These are phyloP conservation scores for Udeniomyces megalosporus DNA, from an alignment of 768 basidiomycete genomes.

Conservation along the genomic window DNA sequence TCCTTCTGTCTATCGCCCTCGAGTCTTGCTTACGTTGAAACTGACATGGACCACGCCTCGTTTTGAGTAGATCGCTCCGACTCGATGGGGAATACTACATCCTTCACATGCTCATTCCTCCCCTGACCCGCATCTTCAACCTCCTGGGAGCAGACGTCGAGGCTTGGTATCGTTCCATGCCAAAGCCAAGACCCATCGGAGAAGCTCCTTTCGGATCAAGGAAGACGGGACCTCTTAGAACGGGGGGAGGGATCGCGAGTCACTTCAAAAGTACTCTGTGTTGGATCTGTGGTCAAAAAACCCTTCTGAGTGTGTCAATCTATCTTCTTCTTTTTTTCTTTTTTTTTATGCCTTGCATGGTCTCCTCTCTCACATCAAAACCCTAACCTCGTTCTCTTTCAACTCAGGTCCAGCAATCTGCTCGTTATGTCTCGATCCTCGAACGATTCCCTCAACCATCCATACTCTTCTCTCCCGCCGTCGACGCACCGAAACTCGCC, in stretches of 20 bases:
- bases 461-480: conserved; percentile 43
- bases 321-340: no score
- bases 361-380: not conserved
- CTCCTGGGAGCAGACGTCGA: conserved; percentile 75
- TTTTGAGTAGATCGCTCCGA: conserved; percentile 40
- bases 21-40: not conserved
- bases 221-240: no score
- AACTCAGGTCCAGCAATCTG: conserved; percentile 37
- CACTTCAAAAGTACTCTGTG: conserved; percentile 61
- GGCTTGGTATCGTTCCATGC: conserved; percentile 78
- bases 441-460: conserved; percentile 40
- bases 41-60: not conserved
- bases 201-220: not conserved
- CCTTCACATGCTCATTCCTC: conserved; percentile 65
- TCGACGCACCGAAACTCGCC: conserved; percentile 40
- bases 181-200: conserved; percentile 35
- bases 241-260: conserved; percentile 44
- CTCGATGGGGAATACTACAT: conserved; percentile 89
- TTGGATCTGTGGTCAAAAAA: conserved; percentile 42
- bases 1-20: no score
- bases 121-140: conserved; percentile 77
- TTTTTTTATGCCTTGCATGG: not conserved
- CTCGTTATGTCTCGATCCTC: conserved; percentile 36
- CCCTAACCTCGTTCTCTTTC: not conserved
- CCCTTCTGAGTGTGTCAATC: not conserved